Base-by-base conservation (phyloP, 306 rosid species). In the Herpetospermum pedunculosum region DNA sequence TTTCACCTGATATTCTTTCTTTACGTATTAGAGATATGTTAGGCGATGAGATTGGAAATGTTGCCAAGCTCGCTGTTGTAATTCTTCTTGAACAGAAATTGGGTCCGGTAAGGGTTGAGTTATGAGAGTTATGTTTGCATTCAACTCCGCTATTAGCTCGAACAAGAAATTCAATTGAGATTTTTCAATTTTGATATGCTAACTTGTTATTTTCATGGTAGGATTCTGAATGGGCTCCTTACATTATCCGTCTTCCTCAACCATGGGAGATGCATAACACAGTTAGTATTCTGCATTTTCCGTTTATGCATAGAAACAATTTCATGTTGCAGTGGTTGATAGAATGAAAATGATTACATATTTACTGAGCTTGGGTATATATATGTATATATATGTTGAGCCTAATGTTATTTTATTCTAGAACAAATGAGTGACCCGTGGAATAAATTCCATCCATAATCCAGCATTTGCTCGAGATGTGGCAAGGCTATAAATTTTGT, bases 181-280 rank as follows among this genome's bases (percentile, higher is more conserved):
- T 2, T 49, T 49, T 8, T 37, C 16, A 0, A 40, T 49, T 60
- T 32, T 41, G 47, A 73, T 74, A 44, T 13, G 3, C 25, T 15
- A 13, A 48, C 53, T 34, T 8, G 18, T 73, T 37, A 38, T 28
- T 80, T 23, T 59, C 32, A 2, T 78, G 73, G 75, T 74, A 89
- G 94, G 84, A 59, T 58, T 92, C 96, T 19, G 85, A 83, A 18
- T 92, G 97, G 94, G 77, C 82, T 55, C 90, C 92, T 71, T 92
- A 88, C 73, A 76, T 89, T 72, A 78, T 79, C 74, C 50, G 84
- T 62, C 90, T 92, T 86, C 96, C 96, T 9, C 78, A 37, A 35
- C 81, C 38, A 0, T 64, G 43, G 21, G 80, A 84, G 79, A 83
- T 86, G 82, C 96, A 92, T 77, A 89, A 78, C 85, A 88, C 80